Conservation (phyloP, 805 yeast species). For the Babjeviella inositovora region DNA sequence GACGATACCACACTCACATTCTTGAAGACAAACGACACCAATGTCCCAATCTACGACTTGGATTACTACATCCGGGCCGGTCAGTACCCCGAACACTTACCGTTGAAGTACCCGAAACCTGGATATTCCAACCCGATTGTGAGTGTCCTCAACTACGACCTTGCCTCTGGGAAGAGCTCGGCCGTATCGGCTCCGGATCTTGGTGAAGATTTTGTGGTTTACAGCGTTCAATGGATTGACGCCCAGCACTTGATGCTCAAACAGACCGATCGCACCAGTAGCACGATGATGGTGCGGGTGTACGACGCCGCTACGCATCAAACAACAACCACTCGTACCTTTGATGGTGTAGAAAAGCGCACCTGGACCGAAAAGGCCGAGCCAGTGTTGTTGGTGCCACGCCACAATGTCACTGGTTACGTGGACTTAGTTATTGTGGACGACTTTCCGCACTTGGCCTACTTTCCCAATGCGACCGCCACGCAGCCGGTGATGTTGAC, state of each 20-base stretch:
- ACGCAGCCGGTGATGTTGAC: conserved; percentile 21
- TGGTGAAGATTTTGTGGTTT: conserved; percentile 35
- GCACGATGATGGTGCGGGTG: conserved; percentile 29
- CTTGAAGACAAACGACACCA: conserved; percentile 41
- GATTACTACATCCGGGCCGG: conserved; percentile 27
- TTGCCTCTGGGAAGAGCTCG: conserved; percentile 8
- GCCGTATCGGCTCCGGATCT: conserved; percentile 11
- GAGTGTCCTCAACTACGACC: conserved; percentile 23
- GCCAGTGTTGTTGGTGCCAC: conserved; percentile 20
- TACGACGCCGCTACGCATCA: conserved; percentile 13
- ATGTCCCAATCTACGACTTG: conserved; percentile 33
- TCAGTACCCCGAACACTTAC: conserved; percentile 27
- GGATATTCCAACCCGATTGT: conserved; percentile 47
- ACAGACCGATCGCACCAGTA: conserved; percentile 48
- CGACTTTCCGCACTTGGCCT: conserved; percentile 44
- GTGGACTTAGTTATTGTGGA: conserved; percentile 40
- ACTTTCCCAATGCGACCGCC: conserved; percentile 28
- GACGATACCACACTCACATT: conserved; percentile 39
- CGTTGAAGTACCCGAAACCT: conserved; percentile 58
- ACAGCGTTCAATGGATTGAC: conserved; percentile 47
- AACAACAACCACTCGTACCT: conserved; percentile 20
- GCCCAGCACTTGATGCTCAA: conserved; percentile 33
- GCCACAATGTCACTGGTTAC: conserved; percentile 27
- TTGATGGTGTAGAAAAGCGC: conserved; percentile 21
- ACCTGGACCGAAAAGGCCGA: conserved; percentile 41